Evolutionary conservation across 1,284 basidiomycete genomes (phyloP).

Genomic region (Gomphus bonarii): DNA sequence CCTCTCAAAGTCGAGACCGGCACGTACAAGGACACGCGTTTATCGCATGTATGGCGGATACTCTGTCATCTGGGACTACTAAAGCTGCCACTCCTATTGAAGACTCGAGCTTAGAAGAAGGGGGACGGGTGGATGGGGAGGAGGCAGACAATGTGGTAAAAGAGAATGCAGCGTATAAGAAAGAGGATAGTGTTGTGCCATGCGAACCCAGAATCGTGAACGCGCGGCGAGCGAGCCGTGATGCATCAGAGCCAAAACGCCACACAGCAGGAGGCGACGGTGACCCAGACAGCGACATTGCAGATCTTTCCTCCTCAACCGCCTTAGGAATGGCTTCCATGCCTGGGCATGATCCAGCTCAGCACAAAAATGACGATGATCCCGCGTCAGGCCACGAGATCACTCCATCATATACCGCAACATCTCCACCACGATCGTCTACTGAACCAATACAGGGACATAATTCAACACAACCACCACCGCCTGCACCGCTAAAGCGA

Average conservation of each 20-base stretch:
- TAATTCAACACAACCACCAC: neutral
- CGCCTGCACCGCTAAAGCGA: constrained; percentile 60
- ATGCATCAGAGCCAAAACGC: constrained; percentile 1
- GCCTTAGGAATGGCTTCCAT: neutral
- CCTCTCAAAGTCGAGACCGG: neutral
- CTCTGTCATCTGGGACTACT: constrained; percentile 5
- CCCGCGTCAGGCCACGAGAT: neutral
- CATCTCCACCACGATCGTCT: neutral
- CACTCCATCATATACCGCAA: neutral
- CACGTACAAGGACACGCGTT: constrained; percentile 1
- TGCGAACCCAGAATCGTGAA: neutral
- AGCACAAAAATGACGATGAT: constrained; percentile 16
- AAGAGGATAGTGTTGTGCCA: neutral
- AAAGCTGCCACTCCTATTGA: constrained; percentile 3
- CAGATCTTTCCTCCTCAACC: constrained; percentile 29
- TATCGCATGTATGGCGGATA: constrained; percentile 11
- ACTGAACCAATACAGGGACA: neutral
- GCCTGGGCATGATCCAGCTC: constrained; percentile 13
- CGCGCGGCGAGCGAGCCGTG: constrained; percentile 3
- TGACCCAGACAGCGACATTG: constrained; percentile 14
- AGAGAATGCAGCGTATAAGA: neutral
- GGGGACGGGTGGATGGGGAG: neutral
- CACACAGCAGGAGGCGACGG: neutral
- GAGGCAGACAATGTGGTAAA: neutral
- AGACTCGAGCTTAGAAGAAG: neutral